phyloP scores from a whole-genome alignment of 2,329 filamentous ascomycete genomes.

The Colletotrichum tanaceti region DNA sequence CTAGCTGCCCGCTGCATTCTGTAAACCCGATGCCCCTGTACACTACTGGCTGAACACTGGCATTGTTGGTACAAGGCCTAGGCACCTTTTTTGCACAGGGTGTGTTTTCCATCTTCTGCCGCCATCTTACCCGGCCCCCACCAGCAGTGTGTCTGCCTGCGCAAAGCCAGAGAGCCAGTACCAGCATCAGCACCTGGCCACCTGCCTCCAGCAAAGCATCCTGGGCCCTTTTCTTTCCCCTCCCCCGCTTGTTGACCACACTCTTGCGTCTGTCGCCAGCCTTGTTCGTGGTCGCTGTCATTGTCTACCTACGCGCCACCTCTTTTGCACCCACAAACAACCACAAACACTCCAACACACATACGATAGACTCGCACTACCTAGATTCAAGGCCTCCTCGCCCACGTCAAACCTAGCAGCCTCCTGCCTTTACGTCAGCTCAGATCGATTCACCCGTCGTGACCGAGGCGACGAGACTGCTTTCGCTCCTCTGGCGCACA shows the following conservation, averaged over 20 bases:
- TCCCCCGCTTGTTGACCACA: constrained; percentile 32
- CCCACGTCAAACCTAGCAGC: neutral
- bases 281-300: constrained; percentile 11
- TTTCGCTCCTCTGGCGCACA: constrained; percentile 12
- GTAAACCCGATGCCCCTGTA: neutral
- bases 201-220: constrained; percentile 15
- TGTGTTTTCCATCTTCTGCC: neutral
- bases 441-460: neutral
- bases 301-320: constrained; percentile 7
- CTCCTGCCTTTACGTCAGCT: neutral
- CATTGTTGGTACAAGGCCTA: neutral
- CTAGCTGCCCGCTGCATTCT: neutral
- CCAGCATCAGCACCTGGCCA: constrained; percentile 7
- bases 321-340: constrained; percentile 2
- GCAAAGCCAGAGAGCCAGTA: constrained; percentile 5
- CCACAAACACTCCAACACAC: neutral
- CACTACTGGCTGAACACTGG: constrained; percentile 1
- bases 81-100: constrained; percentile 10
- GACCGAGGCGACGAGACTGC: constrained; percentile 21
- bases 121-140: constrained; percentile 5
- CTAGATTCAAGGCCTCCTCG: neutral
- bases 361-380: neutral
- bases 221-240: constrained; percentile 33
- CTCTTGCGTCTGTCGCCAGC: constrained; percentile 22
- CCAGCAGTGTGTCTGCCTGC: constrained; percentile 1